These are phyloP conservation scores for Cyberlindnera mycetangii DNA, from an alignment of 805 yeast genomes.

Conservation along the genomic window DNA sequence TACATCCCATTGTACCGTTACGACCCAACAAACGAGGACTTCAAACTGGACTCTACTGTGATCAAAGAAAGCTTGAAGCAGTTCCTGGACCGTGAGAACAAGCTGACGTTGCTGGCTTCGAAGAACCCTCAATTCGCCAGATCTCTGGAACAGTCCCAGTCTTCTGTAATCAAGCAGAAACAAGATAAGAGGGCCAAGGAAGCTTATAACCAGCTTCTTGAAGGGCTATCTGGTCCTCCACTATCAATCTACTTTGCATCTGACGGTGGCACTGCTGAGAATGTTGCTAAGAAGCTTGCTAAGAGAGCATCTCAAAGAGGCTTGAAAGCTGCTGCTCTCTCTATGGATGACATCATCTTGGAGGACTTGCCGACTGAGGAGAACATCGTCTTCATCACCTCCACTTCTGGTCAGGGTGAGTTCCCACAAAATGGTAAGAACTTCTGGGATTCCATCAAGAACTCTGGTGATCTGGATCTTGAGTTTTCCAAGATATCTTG, in stretches of 20 bases:
- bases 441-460: slow-evolving; percentile 71
- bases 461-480: slow-evolving; percentile 67
- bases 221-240: slow-evolving; percentile 87
- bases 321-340: slow-evolving; percentile 44
- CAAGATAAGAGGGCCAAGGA: slow-evolving; percentile 70
- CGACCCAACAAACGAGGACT: slow-evolving; percentile 57
- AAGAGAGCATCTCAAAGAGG: slow-evolving; percentile 54
- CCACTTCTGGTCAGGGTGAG: slow-evolving; percentile 96
- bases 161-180: slow-evolving; percentile 54
- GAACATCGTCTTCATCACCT: slow-evolving; percentile 57
- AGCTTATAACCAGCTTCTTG: slow-evolving; percentile 74
- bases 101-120: slow-evolving; percentile 68
- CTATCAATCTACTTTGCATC: slow-evolving; percentile 79
- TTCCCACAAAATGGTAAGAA: slow-evolving; percentile 74
- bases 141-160: slow-evolving; percentile 60
- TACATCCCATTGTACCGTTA: slow-evolving; percentile 94
- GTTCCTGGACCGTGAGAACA: slow-evolving; percentile 88
- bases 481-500: slow-evolving; percentile 64
- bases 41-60: slow-evolving; percentile 81
- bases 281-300: slow-evolving; percentile 65
- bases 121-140: slow-evolving; percentile 75
- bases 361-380: slow-evolving; percentile 51
- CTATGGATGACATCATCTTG: slow-evolving; percentile 62
- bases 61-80: slow-evolving; percentile 72
- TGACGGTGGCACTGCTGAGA: slow-evolving; percentile 90